A percentile compares a stretch with the other conserved stretches of the same genome.
Conservation (phyloP, 2,329 filamentous ascomycete species). For the Aspergillus spinulosporus region DNA sequence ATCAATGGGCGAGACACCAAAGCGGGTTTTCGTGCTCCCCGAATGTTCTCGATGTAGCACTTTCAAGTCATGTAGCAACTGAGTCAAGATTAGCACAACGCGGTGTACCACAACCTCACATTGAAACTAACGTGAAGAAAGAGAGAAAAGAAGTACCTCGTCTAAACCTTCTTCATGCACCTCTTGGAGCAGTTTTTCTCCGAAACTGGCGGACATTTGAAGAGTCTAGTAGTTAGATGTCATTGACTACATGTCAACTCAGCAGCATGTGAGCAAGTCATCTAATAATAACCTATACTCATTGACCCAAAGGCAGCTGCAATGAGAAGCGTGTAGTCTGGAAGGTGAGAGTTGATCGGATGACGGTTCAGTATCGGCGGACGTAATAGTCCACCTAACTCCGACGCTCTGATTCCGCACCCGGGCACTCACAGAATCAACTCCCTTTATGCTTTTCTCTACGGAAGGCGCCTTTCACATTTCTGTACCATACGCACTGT, state of each 20-base stretch:
- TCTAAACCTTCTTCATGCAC: conserved; percentile 52
- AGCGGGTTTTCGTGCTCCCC: conserved; percentile 20
- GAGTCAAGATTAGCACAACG: conserved; percentile 5
- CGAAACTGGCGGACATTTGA: conserved; percentile 44
- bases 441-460: background rate
- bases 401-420: background rate
- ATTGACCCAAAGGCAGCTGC: background rate
- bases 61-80: conserved; percentile 35
- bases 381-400: background rate
- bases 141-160: conserved; percentile 43
- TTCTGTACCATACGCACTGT: background rate
- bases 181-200: conserved; percentile 55
- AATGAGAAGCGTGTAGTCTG: background rate
- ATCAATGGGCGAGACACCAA: conserved; percentile 53
- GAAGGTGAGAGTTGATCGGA: background rate
- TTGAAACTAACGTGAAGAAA: conserved; percentile 1
- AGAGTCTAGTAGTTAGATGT: background rate
- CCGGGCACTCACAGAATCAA: background rate
- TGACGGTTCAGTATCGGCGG: background rate
- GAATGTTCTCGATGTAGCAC: conserved; percentile 26
- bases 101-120: too few relatives aligned
- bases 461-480: background rate
- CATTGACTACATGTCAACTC: conserved; percentile 2
- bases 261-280: background rate
- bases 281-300: background rate